These are phyloP conservation scores for Starmerella apis DNA, from an alignment of 805 yeast genomes.

Conservation along the genomic window DNA sequence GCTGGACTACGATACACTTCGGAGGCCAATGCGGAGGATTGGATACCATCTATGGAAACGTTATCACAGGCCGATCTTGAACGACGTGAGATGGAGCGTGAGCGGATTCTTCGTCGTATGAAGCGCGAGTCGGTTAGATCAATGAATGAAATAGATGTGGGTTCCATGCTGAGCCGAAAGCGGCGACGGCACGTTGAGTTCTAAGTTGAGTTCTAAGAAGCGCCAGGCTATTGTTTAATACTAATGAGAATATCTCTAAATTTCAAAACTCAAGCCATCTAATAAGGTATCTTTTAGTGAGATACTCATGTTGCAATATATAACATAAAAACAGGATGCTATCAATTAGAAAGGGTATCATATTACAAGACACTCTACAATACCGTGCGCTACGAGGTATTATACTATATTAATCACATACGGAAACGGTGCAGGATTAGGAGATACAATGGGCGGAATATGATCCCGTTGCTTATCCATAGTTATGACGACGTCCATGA, in stretches of 20 bases:
- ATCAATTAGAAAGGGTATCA: too few relatives aligned
- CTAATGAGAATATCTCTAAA: too few relatives aligned
- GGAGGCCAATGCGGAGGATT: conserved; percentile 64
- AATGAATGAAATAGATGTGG: conserved; percentile 42
- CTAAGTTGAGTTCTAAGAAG: too few relatives aligned
- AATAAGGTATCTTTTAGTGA: too few relatives aligned
- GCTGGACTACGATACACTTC: conserved; percentile 64
- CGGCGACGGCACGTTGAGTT: conserved; percentile 27
- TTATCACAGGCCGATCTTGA: conserved; percentile 89
- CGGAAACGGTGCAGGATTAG: conserved; percentile 58
- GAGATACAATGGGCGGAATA: conserved; percentile 62
- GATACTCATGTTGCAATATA: too few relatives aligned
- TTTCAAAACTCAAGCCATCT: too few relatives aligned
- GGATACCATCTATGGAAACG: conserved; percentile 83
- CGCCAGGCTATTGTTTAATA: too few relatives aligned
- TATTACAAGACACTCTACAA: too few relatives aligned
- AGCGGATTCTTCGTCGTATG: conserved; percentile 77
- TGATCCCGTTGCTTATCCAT: conserved; percentile 51
- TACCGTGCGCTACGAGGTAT: too few relatives aligned
- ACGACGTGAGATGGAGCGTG: conserved; percentile 88
- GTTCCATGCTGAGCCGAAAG: conserved; percentile 30
- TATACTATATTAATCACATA: conserved; percentile 34
- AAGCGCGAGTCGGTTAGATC: conserved; percentile 82
- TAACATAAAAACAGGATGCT: too few relatives aligned
- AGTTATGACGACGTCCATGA: conserved; percentile 42